phyloP scores from a whole-genome alignment of 2,329 filamentous ascomycete species.

The Amphichorda felina region DNA sequence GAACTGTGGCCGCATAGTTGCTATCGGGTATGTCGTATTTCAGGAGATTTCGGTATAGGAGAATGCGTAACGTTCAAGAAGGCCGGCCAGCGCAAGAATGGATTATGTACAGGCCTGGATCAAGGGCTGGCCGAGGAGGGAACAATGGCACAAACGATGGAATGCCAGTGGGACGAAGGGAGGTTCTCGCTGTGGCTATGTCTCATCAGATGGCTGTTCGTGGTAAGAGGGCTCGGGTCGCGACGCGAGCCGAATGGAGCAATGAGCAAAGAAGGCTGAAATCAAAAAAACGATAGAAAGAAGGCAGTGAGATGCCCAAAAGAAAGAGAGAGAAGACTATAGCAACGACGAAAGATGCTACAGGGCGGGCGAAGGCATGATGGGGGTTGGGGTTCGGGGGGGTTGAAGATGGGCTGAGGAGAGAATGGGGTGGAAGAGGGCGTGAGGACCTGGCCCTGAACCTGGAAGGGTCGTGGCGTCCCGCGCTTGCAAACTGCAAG shows the following conservation, averaged over 20 bases:
- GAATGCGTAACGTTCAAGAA: too few relatives aligned
- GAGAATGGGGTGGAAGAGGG: background rate
- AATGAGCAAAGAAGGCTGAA: background rate
- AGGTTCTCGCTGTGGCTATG: background rate
- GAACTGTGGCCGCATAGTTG: constrained; percentile 1
- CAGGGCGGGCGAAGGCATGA: background rate
- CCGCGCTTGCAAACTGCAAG: too few relatives aligned
- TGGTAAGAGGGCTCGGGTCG: too few relatives aligned
- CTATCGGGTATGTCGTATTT: background rate
- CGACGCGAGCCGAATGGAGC: background rate
- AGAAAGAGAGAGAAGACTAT: background rate
- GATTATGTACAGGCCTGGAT: background rate
- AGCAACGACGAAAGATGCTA: background rate
- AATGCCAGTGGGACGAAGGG: background rate
- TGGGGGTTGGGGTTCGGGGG: too few relatives aligned
- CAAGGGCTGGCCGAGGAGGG: background rate
- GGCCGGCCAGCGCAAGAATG: too few relatives aligned
- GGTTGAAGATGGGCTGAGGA: background rate
- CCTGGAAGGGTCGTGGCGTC: too few relatives aligned
- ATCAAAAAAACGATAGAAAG: background rate
- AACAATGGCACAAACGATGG: background rate
- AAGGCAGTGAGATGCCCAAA: too few relatives aligned
- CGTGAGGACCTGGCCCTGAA: too few relatives aligned
- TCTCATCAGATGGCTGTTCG: background rate
- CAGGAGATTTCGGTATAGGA: background rate